Evolutionary conservation across 2,329 filamentous ascomycete species (phyloP), one percentile per base, ranked within the genome.

Genomic region (Lasiodiplodia theobromae): DNA sequence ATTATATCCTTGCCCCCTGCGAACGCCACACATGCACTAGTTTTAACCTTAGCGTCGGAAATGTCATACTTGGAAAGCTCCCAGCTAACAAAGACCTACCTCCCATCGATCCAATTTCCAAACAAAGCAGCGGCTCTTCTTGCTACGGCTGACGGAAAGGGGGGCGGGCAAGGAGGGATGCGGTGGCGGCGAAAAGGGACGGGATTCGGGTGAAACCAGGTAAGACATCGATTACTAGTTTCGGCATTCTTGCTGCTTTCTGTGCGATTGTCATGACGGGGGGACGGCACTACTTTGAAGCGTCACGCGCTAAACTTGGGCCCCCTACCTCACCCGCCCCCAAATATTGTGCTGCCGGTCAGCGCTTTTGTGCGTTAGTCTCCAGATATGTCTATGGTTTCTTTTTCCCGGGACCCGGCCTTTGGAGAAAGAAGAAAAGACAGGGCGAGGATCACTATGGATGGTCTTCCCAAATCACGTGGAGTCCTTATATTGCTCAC

Each of bases 171-270:
- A n/a, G 34, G 23, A 40, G 57, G 18, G 28, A 47, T 11, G n/a
- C 31, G 8, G 31, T 44, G 40, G 40, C 14, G 40, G 40, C 40
- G 40, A 44, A 18, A 18, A 7, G 18, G 49, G 49, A 52, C 25
- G 53, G 28, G 25, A 18, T 28, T 6, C 18, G 31, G 16, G 53
- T 31, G 31, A 14, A 31, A 34, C 40, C 16, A 11, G 37, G 38
- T 63, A 51, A 63, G 57, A 60, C 57, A 60, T 14, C 47, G 6
- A 49, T n/a, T 63, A 63, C 12, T 52, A 51, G 40, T 64, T 64
- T 47, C 60, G 60, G 60, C 60, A 2, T 21, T 64, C 44, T 64
- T 64, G 60, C 44, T 64, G 47, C 44, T 52, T 38, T 64, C 58
- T 51, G 40, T 49, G 23, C 23, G 25, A 63, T 53, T 7, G 60